Percentiles rank a stretch among this genome's conserved stretches.
Conservation (phyloP, 73 alveolate species). For the Tetrahymena elliotti region DNA sequence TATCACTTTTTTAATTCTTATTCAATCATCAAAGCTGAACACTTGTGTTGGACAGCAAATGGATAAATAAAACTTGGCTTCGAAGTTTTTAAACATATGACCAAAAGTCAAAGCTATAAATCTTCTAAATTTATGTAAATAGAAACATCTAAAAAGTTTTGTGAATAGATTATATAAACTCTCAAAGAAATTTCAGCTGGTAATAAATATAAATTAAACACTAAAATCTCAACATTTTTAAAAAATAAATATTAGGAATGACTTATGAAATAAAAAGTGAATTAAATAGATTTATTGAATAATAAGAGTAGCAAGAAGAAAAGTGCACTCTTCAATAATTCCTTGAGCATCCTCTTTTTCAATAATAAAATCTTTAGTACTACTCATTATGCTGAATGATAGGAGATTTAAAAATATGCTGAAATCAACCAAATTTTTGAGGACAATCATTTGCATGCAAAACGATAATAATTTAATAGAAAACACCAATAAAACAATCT, state of each 20-base stretch:
- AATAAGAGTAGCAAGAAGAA: background rate
- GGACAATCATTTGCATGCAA: too few relatives aligned
- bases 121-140: background rate
- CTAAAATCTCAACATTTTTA: background rate
- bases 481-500: background rate
- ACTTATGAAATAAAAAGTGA: background rate
- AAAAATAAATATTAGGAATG: background rate
- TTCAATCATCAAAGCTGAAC: background rate
- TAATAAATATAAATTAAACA: background rate
- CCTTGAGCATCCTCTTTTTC: background rate
- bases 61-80: background rate
- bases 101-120: background rate
- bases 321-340: background rate
- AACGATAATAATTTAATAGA: too few relatives aligned
- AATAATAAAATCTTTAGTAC: background rate
- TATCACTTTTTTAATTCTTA: background rate
- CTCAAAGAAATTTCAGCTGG: background rate
- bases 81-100: background rate
- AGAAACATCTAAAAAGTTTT: background rate
- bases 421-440: background rate
- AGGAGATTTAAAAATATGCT: background rate
- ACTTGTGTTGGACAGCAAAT: background rate
- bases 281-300: background rate
- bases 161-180: background rate
- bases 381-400: background rate